Conservation (phyloP, 2,329 filamentous ascomycete genomes). For the Chaetomium sp. region DNA sequence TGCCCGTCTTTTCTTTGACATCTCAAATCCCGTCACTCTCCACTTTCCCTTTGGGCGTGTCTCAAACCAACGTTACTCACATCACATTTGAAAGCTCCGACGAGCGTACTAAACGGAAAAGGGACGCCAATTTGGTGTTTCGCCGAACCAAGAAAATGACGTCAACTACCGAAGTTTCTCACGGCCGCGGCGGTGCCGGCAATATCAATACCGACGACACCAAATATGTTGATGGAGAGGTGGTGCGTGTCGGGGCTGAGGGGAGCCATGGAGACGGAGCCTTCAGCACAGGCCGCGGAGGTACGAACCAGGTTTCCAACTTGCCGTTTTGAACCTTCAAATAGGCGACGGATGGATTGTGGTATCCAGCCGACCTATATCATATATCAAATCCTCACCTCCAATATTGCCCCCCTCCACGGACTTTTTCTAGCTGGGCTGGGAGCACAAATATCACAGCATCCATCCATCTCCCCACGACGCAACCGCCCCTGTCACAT, state of each 20-base stretch:
- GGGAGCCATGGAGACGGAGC: constrained; percentile 53
- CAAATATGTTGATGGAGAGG: constrained; percentile 55
- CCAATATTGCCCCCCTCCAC: neutral
- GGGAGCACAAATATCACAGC: neutral
- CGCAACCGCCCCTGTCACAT: neutral
- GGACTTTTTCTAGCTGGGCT: neutral
- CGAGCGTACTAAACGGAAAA: no score
- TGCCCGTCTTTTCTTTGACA: no score
- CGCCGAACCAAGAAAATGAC: constrained; percentile 19
- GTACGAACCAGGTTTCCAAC: constrained; percentile 37
- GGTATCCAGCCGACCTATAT: no score
- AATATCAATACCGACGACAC: constrained; percentile 55
- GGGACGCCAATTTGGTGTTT: no score
- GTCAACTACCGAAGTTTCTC: constrained; percentile 45
- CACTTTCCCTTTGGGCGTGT: no score
- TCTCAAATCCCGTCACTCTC: no score
- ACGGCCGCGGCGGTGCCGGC: constrained; percentile 55
- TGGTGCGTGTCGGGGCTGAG: constrained; percentile 48
- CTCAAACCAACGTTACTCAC: no score
- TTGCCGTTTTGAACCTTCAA: neutral
- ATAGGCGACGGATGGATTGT: neutral
- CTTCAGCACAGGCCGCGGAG: constrained; percentile 54
- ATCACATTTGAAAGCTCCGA: no score
- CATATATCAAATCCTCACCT: neutral
- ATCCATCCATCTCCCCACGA: no score